A percentile compares a stretch with the other conserved stretches of the same genome.
These are phyloP conservation scores for Trichoderma endophyticum DNA, from an alignment of 2,329 filamentous ascomycete species.

Conservation along the genomic window DNA sequence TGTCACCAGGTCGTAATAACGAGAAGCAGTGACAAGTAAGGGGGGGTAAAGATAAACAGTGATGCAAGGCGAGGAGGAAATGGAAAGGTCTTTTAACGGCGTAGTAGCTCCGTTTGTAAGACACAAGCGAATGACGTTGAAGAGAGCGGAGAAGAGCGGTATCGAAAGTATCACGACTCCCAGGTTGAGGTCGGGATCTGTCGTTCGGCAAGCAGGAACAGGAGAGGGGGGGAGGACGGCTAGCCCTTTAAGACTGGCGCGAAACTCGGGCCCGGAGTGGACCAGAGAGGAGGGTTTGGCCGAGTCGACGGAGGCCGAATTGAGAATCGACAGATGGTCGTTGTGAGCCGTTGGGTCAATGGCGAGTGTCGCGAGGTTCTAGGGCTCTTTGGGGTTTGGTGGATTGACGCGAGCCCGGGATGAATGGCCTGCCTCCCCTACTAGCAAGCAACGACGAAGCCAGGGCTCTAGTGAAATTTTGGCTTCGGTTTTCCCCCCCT, in stretches of 20 bases:
- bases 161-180: not conserved
- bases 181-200: not conserved
- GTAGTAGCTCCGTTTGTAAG: not conserved
- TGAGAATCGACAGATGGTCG: slow-evolving; percentile 6
- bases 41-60: not conserved
- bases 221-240: not conserved
- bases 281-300: not conserved
- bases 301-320: slow-evolving; percentile 4
- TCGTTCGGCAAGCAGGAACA: not conserved
- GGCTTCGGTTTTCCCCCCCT: not conserved
- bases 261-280: slow-evolving; percentile 9
- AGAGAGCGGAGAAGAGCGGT: not conserved
- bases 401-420: slow-evolving; percentile 14
- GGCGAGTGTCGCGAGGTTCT: slow-evolving; percentile 14
- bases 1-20: not conserved
- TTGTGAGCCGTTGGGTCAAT: slow-evolving; percentile 16
- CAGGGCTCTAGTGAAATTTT: not conserved
- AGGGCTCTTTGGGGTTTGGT: slow-evolving; percentile 9
- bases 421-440: slow-evolving; percentile 7
- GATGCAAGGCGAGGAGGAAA: not conserved
- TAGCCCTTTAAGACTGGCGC: slow-evolving; percentile 12
- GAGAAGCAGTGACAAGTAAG: not conserved
- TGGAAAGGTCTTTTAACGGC: not conserved
- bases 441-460: slow-evolving; percentile 5
- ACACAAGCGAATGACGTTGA: not conserved